Conservation (phyloP, 139 green algal species). For the Zygnema cylindricum region DNA sequence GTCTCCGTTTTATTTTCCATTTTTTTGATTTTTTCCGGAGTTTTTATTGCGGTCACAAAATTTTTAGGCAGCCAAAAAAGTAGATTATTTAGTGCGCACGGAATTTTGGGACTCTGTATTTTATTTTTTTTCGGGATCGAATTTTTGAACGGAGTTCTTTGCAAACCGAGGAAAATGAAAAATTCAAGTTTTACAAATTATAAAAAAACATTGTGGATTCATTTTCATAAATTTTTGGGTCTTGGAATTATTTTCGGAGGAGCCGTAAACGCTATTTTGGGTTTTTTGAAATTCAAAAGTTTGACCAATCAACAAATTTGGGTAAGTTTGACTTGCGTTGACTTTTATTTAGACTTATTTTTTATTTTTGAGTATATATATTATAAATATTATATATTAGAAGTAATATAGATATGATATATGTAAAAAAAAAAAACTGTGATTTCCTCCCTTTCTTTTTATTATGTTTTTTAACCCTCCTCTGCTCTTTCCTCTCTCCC, state of each 20-base stretch:
- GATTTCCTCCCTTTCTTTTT: neutral
- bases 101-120: neutral
- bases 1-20: neutral
- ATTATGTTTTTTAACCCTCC: neutral
- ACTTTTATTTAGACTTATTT: neutral
- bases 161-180: neutral
- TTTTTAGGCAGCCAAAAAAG: neutral
- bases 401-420: neutral
- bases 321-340: neutral
- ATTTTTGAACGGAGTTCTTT: conserved; percentile 10
- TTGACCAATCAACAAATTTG: neutral
- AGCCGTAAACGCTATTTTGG: neutral
- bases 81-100: neutral
- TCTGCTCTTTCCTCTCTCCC: neutral
- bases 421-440: neutral
- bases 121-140: conserved; percentile 11
- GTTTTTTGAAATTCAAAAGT: neutral
- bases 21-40: neutral
- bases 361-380: neutral
- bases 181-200: too few relatives aligned
- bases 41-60: conserved; percentile 18
- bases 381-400: neutral
- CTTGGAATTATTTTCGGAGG: neutral
- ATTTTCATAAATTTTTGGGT: conserved; percentile 9
- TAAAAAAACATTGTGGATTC: neutral